phyloP scores from a whole-genome alignment of 495 filamentous ascomycete species.

The Podospora pseudopauciseta region DNA sequence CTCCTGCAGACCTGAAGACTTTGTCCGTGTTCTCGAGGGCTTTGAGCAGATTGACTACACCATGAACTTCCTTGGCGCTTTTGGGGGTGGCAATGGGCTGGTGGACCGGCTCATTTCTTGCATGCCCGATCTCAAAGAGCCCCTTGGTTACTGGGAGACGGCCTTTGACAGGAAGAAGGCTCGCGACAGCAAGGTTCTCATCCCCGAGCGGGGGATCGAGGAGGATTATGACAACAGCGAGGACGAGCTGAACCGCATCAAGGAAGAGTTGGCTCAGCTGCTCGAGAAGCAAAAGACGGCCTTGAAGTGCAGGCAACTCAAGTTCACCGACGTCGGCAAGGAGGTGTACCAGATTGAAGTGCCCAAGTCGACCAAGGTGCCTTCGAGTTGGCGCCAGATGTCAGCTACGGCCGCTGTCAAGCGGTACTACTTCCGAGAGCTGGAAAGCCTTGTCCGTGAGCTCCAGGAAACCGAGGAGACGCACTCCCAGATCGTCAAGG shows the following conservation, averaged over 20 bases:
- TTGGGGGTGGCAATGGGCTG: slow-evolving; percentile 70
- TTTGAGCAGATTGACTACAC: slow-evolving; percentile 97
- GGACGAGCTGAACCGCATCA: slow-evolving; percentile 66
- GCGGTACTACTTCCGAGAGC: slow-evolving; percentile 87
- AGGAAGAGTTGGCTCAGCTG: slow-evolving; percentile 65
- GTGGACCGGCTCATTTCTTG: slow-evolving; percentile 75
- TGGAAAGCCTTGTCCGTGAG: slow-evolving; percentile 74
- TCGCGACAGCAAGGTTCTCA: slow-evolving; percentile 63
- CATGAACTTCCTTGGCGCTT: slow-evolving; percentile 68
- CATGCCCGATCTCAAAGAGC: slow-evolving; percentile 77
- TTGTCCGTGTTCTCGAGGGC: slow-evolving; percentile 89
- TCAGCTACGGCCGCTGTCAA: slow-evolving; percentile 87
- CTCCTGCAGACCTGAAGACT: slow-evolving; percentile 82
- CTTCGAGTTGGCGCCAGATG: slow-evolving; percentile 91
- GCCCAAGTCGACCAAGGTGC: slow-evolving; percentile 81
- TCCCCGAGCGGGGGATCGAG: slow-evolving; percentile 87
- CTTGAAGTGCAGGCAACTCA: slow-evolving; percentile 63
- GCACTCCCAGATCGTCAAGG: slow-evolving; percentile 87
- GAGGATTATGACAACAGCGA: slow-evolving; percentile 89
- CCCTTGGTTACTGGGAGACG: slow-evolving; percentile 82
- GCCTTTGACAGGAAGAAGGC: slow-evolving; percentile 87
- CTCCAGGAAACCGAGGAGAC: slow-evolving; percentile 93
- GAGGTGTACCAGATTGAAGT: slow-evolving; percentile 96
- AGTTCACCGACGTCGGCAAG: slow-evolving; percentile 87
- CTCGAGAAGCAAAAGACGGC: slow-evolving; percentile 67